phyloP scores from a whole-genome alignment of 208 protist species.

The Trichomonas tenax region DNA sequence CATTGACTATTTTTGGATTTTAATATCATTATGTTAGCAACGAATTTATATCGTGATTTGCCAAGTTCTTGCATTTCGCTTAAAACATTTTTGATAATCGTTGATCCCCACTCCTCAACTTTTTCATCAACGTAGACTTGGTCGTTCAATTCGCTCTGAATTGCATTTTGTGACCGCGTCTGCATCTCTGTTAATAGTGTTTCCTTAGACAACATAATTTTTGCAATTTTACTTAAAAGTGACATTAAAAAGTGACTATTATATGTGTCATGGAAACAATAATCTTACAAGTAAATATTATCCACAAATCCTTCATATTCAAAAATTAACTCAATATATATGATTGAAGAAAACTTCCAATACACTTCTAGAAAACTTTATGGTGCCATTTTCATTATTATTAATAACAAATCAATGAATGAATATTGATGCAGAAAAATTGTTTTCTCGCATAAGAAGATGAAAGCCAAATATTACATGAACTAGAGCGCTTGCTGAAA shows the following conservation, averaged over 20 bases:
- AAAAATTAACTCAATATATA: too few relatives aligned
- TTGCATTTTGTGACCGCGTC: not conserved
- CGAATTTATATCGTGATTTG: not conserved
- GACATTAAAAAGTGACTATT: not conserved
- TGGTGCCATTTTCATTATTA: too few relatives aligned
- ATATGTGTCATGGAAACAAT: too few relatives aligned
- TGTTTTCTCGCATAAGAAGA: too few relatives aligned
- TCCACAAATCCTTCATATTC: too few relatives aligned
- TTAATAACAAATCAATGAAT: too few relatives aligned
- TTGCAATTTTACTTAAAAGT: not conserved
- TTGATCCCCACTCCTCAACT: not conserved
- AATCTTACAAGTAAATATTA: too few relatives aligned
- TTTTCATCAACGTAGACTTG: not conserved
- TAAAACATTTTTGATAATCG: not conserved
- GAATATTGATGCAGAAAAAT: too few relatives aligned
- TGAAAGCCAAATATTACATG: too few relatives aligned
- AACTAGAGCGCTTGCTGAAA: too few relatives aligned
- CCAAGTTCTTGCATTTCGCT: not conserved
- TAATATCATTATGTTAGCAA: not conserved
- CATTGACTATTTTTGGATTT: not conserved
- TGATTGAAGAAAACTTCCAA: too few relatives aligned
- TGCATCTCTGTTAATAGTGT: not conserved
- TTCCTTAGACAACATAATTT: not conserved
- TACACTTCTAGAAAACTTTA: too few relatives aligned
- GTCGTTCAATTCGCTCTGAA: not conserved